These are phyloP conservation scores for Cinnamomum micranthum DNA, from an alignment of 164 flowering plant species.

Conservation along the genomic window DNA sequence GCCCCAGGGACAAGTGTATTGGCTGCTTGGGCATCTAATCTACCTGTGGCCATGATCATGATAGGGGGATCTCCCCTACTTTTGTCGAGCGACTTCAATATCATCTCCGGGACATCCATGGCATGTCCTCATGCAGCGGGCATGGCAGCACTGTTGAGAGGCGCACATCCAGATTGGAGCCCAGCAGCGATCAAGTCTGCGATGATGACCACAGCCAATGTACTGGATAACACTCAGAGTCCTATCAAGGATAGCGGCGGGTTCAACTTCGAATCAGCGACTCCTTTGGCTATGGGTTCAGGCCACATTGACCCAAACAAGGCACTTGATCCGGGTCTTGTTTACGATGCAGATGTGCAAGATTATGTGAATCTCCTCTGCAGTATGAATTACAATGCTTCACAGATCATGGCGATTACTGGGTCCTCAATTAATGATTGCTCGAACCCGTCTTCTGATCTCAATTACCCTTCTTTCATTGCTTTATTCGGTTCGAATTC, in stretches of 20 bases:
- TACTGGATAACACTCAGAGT: neutral
- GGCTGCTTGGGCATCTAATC: slow-evolving; percentile 38
- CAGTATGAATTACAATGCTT: slow-evolving; percentile 8
- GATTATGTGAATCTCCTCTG: slow-evolving; percentile 11
- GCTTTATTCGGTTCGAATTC: slow-evolving; percentile 14
- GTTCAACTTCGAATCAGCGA: neutral
- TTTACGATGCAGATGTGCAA: neutral
- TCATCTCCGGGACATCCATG: slow-evolving; percentile 12
- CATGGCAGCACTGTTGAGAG: slow-evolving; percentile 3
- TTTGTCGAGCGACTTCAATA: slow-evolving; percentile 1
- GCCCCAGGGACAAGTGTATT: slow-evolving; percentile 57
- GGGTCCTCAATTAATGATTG: slow-evolving; percentile 20
- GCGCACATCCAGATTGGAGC: slow-evolving; percentile 5
- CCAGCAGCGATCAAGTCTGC: slow-evolving; percentile 13
- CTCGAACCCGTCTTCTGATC: slow-evolving; percentile 29
- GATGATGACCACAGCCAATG: slow-evolving; percentile 5
- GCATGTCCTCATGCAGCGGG: slow-evolving; percentile 10
- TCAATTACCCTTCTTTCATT: slow-evolving; percentile 60
- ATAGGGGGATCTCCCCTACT: slow-evolving; percentile 15
- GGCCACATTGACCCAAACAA: slow-evolving; percentile 7
- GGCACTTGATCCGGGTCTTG: slow-evolving; percentile 6
- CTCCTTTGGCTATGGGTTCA: neutral
- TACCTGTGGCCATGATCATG: neutral
- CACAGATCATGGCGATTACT: slow-evolving; percentile 25
- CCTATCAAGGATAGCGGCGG: neutral